Percentiles rank a stretch among this genome's conserved stretches.
These are phyloP conservation scores for Phytopythium montanum DNA, from an alignment of 352 stramenopile genomes.

Conservation along the genomic window DNA sequence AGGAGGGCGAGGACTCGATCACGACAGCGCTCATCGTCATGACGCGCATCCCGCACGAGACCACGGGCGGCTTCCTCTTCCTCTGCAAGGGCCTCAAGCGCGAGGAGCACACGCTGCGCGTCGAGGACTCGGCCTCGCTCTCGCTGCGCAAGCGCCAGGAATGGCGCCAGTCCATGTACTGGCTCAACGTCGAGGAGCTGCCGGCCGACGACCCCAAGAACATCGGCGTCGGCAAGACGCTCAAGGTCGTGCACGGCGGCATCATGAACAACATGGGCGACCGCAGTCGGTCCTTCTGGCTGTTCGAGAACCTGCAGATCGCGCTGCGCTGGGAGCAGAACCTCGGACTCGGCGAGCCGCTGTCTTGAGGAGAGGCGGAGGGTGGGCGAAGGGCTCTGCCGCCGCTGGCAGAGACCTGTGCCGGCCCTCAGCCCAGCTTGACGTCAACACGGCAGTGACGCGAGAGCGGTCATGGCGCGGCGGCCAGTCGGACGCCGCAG, in stretches of 20 bases:
- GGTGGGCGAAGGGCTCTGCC: too few relatives aligned
- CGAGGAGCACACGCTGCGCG: conserved; percentile 41
- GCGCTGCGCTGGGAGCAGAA: conserved; percentile 50
- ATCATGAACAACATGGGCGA: conserved; percentile 65
- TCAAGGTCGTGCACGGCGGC: conserved; percentile 42
- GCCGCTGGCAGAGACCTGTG: too few relatives aligned
- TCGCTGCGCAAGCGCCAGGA: conserved; percentile 49
- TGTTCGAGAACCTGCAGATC: conserved; percentile 55
- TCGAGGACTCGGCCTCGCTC: conserved; percentile 40
- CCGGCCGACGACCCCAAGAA: conserved; percentile 5
- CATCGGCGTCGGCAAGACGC: conserved; percentile 14
- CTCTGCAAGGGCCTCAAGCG: conserved; percentile 52
- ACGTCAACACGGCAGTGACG: background rate
- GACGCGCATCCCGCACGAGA: conserved; percentile 39
- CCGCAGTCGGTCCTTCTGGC: conserved; percentile 48
- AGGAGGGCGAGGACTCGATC: conserved; percentile 54
- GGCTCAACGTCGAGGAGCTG: conserved; percentile 43
- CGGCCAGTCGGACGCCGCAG: background rate
- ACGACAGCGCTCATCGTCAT: conserved; percentile 54
- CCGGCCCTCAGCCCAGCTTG: too few relatives aligned
- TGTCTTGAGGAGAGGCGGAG: conserved; percentile 13
- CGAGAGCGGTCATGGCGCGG: background rate
- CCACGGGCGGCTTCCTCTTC: conserved; percentile 35
- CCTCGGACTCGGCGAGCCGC: conserved; percentile 32
- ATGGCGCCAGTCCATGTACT: conserved; percentile 58